Percentiles rank a stretch among this genome's conserved stretches.
Evolutionary conservation across 495 filamentous ascomycete species (phyloP).

Genomic region (Penicillium alfredii): DNA sequence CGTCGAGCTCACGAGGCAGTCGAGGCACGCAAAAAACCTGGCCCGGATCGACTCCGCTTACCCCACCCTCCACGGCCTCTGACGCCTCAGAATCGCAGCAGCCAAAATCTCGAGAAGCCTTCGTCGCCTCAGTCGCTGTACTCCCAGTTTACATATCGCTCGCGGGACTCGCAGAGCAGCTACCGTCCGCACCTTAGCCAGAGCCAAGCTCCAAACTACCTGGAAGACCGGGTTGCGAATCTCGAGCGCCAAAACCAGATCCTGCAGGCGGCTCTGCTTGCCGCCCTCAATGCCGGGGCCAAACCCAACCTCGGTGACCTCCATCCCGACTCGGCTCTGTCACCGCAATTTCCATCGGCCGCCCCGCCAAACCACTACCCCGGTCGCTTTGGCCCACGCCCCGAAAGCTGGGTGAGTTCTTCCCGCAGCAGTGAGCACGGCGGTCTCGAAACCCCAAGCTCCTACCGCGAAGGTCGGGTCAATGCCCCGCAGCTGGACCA

Average conservation of each 20-base stretch:
- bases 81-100: constrained; percentile 24
- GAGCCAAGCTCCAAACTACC: constrained; percentile 9
- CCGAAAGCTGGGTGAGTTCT: constrained; percentile 34
- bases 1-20: constrained; percentile 13
- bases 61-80: constrained; percentile 9
- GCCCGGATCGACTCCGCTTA: constrained; percentile 8
- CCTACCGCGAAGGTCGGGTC: constrained; percentile 16
- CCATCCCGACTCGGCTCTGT: constrained; percentile 14
- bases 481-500: constrained; percentile 30
- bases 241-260: constrained; percentile 42
- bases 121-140: constrained; percentile 21
- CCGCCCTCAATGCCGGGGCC: constrained; percentile 32
- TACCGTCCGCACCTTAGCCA: constrained; percentile 12
- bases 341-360: constrained; percentile 9
- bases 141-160: constrained; percentile 19
- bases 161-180: constrained; percentile 18
- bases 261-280: constrained; percentile 41
- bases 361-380: constrained; percentile 10
- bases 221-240: constrained; percentile 37
- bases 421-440: constrained; percentile 25
- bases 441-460: constrained; percentile 15
- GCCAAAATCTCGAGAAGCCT: constrained; percentile 16
- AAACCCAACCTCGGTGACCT: constrained; percentile 25
- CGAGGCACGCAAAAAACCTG: constrained; percentile 3
- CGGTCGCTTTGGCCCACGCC: constrained; percentile 15